Base-by-base conservation (phyloP, 2,329 filamentous ascomycete genomes). In the Colletotrichum gigasporum region DNA sequence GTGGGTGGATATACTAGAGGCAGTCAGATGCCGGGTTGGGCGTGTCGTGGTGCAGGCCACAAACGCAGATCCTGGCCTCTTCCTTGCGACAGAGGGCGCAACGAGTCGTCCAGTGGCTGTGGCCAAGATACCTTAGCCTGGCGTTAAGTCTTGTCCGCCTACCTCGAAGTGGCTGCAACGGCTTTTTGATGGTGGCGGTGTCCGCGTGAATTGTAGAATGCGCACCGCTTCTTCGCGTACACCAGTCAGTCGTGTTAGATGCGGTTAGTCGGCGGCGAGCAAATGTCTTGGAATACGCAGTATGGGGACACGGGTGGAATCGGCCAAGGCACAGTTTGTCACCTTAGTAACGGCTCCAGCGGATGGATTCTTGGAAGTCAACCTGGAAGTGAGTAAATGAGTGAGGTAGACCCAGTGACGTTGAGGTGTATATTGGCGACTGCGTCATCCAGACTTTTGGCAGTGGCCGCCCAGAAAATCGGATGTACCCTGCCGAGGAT, bases 21-120 rank as follows among this genome's bases (percentile, higher is more conserved):
- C n/a, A 62, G 62, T 65, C 62, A 65, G 62, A 65, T 65, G 62
- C 56, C 57, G 62, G 16, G 47, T 41, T 34, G 50, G 28, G 34
- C 44, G 35, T 48, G 20, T 55, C 51, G 59, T 58, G 34, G 54
- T 60, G 47, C 45, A 60, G 42, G 41, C 39, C 26, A 34, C 48
- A 20, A 39, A 26, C 18, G 50, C 57, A 65, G 62, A 65, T 65
- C 56, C 62, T 48, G 35, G 62, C 50, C 45, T 30, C 28, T 62
- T 62, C 24, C 62, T 51, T 50, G 57, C 22, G 62, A 26, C 41
- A 55, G 35, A 42, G 28, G 26, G 42, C 44, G 42, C 28, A n/a
- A 52, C n/a, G 56, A 62, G 50, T 55, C 50, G 62, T 42, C 42
- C 26, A 28, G 42, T 50, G 50, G 50, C 26, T 50, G 56, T 48